phyloP scores from a whole-genome alignment of 2,329 filamentous ascomycete species.

The Pestalotiopsis fici region DNA sequence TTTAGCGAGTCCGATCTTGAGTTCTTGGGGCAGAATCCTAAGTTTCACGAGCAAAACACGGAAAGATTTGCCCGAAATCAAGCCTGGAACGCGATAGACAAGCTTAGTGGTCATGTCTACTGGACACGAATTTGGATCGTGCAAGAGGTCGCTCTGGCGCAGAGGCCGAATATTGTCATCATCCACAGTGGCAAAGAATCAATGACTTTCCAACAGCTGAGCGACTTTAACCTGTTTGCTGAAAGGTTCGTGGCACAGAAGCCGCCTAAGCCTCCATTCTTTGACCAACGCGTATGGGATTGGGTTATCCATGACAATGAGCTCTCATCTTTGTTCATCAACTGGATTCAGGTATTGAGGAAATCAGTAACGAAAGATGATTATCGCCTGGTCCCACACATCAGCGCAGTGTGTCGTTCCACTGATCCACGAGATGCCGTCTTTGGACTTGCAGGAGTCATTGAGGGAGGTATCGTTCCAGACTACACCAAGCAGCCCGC shows the following conservation, averaged over 20 bases:
- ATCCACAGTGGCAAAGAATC: background rate
- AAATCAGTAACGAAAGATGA: background rate
- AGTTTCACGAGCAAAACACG: background rate
- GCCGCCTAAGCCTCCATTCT: background rate
- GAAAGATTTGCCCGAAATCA: background rate
- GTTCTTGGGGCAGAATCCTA: background rate
- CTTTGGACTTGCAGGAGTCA: background rate
- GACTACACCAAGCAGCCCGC: background rate
- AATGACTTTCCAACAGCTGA: background rate
- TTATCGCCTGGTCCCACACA: background rate
- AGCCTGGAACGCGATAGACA: slow-evolving; percentile 4
- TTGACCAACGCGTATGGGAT: background rate
- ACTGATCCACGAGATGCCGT: slow-evolving; percentile 1
- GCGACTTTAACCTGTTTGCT: slow-evolving; percentile 2
- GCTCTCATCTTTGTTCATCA: background rate
- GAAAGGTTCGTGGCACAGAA: background rate
- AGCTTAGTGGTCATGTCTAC: background rate
- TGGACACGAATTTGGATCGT: slow-evolving; percentile 11
- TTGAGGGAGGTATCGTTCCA: background rate
- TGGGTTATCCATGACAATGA: background rate
- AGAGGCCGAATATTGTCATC: background rate
- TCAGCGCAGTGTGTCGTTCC: background rate
- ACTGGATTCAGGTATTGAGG: background rate
- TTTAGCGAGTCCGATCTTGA: background rate
- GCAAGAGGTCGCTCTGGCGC: slow-evolving; percentile 12